Conservation (phyloP, 1,139 yeast genomes). For the Diutina scorzettiae region DNA sequence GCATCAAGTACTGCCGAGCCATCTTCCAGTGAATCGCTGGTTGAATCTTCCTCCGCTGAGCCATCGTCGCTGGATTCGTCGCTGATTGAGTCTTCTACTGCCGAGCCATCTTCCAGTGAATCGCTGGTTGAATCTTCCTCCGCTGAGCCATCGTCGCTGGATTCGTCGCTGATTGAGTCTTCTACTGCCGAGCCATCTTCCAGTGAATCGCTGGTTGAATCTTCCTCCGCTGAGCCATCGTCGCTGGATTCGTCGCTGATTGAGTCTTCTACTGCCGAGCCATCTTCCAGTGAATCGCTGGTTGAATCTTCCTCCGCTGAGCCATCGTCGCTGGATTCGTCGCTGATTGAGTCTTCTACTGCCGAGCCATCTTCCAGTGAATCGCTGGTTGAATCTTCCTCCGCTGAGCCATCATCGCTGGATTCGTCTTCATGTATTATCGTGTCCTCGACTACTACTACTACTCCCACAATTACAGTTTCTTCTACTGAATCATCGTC, state of each 20-base stretch:
- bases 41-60: neutral
- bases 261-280: neutral
- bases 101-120: neutral
- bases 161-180: neutral
- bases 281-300: neutral
- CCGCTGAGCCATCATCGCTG: neutral
- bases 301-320: neutral
- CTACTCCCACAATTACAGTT: neutral
- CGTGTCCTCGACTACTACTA: neutral
- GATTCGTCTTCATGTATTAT: neutral
- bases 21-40: neutral
- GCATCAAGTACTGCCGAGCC: neutral
- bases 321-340: neutral
- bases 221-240: neutral
- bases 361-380: neutral
- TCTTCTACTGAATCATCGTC: neutral
- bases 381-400: neutral
- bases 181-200: neutral
- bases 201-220: neutral
- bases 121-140: neutral
- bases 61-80: neutral
- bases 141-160: neutral
- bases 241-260: neutral
- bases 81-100: constrained; percentile 1
- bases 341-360: neutral